Percentiles rank a stretch among this genome's conserved stretches.
Conservation (phyloP, 2,329 filamentous ascomycete genomes). For the Cladosporium colombiae region DNA sequence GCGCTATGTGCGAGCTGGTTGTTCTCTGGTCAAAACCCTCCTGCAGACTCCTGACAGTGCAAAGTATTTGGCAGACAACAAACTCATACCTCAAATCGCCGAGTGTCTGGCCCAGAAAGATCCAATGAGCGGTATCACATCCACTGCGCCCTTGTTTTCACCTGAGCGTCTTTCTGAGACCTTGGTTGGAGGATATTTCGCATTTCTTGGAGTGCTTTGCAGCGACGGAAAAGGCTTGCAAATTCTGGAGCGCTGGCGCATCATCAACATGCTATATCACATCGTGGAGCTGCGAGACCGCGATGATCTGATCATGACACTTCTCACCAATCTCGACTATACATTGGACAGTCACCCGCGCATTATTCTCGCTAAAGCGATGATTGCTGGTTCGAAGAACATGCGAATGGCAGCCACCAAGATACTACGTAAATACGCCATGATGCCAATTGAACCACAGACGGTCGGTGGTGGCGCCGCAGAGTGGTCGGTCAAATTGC, state of each 20-base stretch:
- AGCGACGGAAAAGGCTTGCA: slow-evolving; percentile 78
- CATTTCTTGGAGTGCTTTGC: slow-evolving; percentile 84
- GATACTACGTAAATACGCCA: slow-evolving; percentile 82
- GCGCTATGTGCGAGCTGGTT: slow-evolving; percentile 88
- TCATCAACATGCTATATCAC: slow-evolving; percentile 99
- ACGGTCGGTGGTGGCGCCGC: slow-evolving; percentile 61
- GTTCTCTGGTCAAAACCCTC: slow-evolving; percentile 81
- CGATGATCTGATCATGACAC: slow-evolving; percentile 84
- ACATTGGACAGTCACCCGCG: slow-evolving; percentile 80
- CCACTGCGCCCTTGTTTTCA: slow-evolving; percentile 86
- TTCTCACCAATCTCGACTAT: slow-evolving; percentile 92
- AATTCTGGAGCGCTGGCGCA: slow-evolving; percentile 93
- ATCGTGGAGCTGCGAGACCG: slow-evolving; percentile 89
- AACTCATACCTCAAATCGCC: slow-evolving; percentile 87
- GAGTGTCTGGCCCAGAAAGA: slow-evolving; percentile 96
- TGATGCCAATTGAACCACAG: slow-evolving; percentile 51
- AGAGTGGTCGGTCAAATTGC: slow-evolving; percentile 91
- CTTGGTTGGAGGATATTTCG: slow-evolving; percentile 88
- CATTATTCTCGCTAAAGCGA: slow-evolving; percentile 87
- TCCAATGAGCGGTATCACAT: slow-evolving; percentile 71
- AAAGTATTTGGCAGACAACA: slow-evolving; percentile 85
- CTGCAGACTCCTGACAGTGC: slow-evolving; percentile 83
- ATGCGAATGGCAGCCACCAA: slow-evolving; percentile 90
- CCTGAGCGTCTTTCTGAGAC: slow-evolving; percentile 81
- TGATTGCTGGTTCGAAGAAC: slow-evolving; percentile 86